phyloP scores from a whole-genome alignment of 1,284 basidiomycete species.

The Apiotrichum sp. region DNA sequence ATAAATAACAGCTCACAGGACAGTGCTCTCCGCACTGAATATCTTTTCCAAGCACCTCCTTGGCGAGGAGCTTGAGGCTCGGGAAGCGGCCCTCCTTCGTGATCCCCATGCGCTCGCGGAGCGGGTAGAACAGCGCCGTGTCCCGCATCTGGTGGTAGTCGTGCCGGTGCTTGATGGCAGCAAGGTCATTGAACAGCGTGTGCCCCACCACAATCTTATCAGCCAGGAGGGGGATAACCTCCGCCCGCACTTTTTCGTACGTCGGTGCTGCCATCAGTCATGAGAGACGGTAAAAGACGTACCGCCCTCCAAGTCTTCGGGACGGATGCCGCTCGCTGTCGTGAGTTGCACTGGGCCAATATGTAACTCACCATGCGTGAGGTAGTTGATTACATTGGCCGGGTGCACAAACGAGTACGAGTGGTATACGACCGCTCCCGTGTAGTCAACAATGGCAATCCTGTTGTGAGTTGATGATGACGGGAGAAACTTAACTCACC shows the following conservation, averaged over 20 bases:
- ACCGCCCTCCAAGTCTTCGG: constrained; percentile 48
- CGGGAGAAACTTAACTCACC: not conserved
- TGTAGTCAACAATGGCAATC: constrained; percentile 50
- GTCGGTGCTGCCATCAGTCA: constrained; percentile 56
- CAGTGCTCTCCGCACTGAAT: constrained; percentile 44
- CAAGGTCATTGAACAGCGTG: constrained; percentile 83
- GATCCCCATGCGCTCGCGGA: constrained; percentile 35
- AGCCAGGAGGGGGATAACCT: constrained; percentile 67
- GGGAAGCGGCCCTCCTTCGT: constrained; percentile 44
- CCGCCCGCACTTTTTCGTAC: constrained; percentile 69
- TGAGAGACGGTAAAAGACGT: not conserved
- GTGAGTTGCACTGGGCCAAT: not conserved
- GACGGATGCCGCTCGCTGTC: constrained; percentile 47
- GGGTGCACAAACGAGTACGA: constrained; percentile 49
- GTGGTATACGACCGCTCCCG: constrained; percentile 48
- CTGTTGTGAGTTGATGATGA: no score
- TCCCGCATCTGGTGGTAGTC: constrained; percentile 50
- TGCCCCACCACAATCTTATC: constrained; percentile 84
- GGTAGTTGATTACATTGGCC: constrained; percentile 51
- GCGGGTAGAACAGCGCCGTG: constrained; percentile 50
- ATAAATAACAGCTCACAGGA: not conserved
- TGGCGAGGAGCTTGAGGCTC: constrained; percentile 47
- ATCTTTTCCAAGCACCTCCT: constrained; percentile 48
- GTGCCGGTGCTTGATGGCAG: constrained; percentile 54
- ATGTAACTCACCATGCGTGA: constrained; percentile 45